phyloP scores from a whole-genome alignment of 208 protist species.

The Leishmania mexicana region DNA sequence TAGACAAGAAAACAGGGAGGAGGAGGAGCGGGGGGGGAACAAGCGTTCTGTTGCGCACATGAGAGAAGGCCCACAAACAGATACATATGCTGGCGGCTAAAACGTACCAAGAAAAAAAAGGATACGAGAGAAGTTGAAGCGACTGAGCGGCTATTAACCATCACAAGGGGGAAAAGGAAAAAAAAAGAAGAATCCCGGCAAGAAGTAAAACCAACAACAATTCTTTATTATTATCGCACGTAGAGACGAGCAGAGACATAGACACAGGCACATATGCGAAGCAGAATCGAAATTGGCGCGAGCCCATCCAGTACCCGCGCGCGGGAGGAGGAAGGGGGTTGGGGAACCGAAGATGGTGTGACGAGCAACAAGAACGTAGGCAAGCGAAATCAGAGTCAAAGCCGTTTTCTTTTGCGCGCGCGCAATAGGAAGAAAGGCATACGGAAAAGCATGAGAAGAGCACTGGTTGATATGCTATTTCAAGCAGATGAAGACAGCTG shows the following conservation, averaged over 20 bases:
- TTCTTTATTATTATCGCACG: neutral
- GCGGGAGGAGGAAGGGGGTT: neutral
- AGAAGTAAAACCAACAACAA: neutral
- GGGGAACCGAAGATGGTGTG: neutral
- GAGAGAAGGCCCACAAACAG: neutral
- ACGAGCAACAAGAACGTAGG: neutral
- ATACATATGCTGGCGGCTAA: neutral
- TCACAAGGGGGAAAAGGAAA: neutral
- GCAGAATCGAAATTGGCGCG: neutral
- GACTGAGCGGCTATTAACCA: neutral
- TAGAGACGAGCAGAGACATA: neutral
- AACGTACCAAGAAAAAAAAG: neutral
- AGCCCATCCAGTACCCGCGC: neutral
- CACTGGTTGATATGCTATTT: neutral
- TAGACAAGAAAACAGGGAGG: neutral
- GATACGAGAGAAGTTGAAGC: neutral
- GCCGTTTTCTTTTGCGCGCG: neutral
- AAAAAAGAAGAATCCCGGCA: neutral
- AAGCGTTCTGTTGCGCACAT: neutral
- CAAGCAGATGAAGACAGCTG: neutral
- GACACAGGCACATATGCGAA: neutral
- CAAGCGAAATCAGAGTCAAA: neutral
- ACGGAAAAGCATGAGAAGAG: neutral
- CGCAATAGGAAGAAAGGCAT: neutral
- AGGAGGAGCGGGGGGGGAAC: neutral